Conservation (phyloP, 306 rosid species). For the Pterocarpus santalinus region DNA sequence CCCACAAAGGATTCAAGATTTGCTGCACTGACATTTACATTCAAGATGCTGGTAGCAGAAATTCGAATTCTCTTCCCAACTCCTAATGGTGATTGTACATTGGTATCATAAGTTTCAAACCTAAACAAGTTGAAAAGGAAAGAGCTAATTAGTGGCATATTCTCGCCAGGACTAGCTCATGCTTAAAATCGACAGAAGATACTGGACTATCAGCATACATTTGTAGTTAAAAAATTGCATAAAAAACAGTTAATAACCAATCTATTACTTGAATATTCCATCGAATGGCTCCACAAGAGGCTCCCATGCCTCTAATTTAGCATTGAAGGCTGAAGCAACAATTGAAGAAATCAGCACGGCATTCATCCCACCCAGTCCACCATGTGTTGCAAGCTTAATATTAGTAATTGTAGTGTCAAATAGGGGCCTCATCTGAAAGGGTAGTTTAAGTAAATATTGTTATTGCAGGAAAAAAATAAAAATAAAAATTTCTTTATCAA, state of each 20-base stretch:
- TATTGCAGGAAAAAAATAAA: not conserved
- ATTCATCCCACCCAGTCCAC: slow-evolving; percentile 87
- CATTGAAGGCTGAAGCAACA: slow-evolving; percentile 96
- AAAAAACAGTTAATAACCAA: slow-evolving; percentile 4
- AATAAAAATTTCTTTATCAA: slow-evolving; percentile 1
- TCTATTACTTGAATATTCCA: slow-evolving; percentile 92
- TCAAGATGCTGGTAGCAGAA: slow-evolving; percentile 87
- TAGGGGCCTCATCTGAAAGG: slow-evolving; percentile 88
- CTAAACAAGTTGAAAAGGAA: slow-evolving; percentile 58
- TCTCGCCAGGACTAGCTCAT: slow-evolving; percentile 30
- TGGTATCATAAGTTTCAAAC: slow-evolving; percentile 89
- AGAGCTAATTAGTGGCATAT: slow-evolving; percentile 29
- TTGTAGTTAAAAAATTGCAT: slow-evolving; percentile 3
- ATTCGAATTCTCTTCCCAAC: slow-evolving; percentile 86
- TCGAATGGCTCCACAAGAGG: slow-evolving; percentile 98
- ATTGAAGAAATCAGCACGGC: slow-evolving; percentile 92
- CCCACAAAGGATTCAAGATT: slow-evolving; percentile 81
- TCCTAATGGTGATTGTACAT: slow-evolving; percentile 62
- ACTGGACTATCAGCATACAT: slow-evolving; percentile 9
- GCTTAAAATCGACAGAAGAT: slow-evolving; percentile 31
- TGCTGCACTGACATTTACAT: slow-evolving; percentile 91
- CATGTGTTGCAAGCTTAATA: slow-evolving; percentile 94
- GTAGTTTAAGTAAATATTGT: slow-evolving; percentile 34
- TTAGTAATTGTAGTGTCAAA: slow-evolving; percentile 90
- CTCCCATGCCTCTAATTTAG: slow-evolving; percentile 98